A percentile compares a stretch with the other conserved stretches of the same genome.
phyloP scores from a whole-genome alignment of 2,329 filamentous ascomycete species.

The Aspergillus quadricinctus region DNA sequence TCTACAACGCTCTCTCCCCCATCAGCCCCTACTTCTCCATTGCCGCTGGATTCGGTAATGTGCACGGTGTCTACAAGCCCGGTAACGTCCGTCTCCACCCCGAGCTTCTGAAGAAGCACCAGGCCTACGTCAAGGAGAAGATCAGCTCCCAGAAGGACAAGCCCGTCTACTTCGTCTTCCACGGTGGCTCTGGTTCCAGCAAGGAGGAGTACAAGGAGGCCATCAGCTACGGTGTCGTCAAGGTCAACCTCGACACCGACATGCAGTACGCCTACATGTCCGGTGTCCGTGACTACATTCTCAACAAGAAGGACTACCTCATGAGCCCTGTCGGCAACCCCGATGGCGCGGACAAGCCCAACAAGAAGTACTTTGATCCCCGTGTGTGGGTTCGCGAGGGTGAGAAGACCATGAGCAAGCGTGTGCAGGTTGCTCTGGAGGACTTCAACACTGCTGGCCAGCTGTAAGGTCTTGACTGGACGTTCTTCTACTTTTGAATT shows the following conservation, averaged over 20 bases:
- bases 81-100: slow-evolving; percentile 96
- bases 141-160: slow-evolving; percentile 68
- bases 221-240: slow-evolving; percentile 91
- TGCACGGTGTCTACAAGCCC: slow-evolving; percentile 98
- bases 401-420: slow-evolving; percentile 90
- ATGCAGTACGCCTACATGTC: slow-evolving; percentile 90
- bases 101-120: slow-evolving; percentile 94
- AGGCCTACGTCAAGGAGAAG: slow-evolving; percentile 82
- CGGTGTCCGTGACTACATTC: slow-evolving; percentile 91
- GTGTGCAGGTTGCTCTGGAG: slow-evolving; percentile 73
- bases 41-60: slow-evolving; percentile 96
- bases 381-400: slow-evolving; percentile 90
- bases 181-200: slow-evolving; percentile 88
- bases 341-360: slow-evolving; percentile 93
- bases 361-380: slow-evolving; percentile 94
- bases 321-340: slow-evolving; percentile 86
- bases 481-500: slow-evolving; percentile 1
- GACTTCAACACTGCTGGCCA: slow-evolving; percentile 87
- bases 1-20: slow-evolving; percentile 77
- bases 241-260: slow-evolving; percentile 99
- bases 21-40: slow-evolving; percentile 98
- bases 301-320: slow-evolving; percentile 94
- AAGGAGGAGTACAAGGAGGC: slow-evolving; percentile 88
- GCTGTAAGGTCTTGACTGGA: slow-evolving; percentile 51
- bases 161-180: slow-evolving; percentile 99